Conservation (phyloP, 1,284 basidiomycete species). For the Sphaerobolus stellatus region DNA sequence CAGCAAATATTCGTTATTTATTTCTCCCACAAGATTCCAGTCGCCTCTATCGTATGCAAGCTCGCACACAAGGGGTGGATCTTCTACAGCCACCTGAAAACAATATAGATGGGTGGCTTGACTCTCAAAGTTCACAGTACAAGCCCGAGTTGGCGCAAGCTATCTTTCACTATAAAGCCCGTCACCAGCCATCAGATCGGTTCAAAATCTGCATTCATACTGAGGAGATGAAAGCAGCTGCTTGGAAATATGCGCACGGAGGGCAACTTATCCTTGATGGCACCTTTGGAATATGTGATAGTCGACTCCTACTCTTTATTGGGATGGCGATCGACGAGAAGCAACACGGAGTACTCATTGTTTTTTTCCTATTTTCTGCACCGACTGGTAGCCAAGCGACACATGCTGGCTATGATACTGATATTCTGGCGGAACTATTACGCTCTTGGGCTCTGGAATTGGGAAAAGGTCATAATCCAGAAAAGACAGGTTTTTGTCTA, state of each 20-base stretch:
- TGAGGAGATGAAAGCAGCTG: slow-evolving; percentile 33
- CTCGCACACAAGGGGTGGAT: slow-evolving; percentile 22
- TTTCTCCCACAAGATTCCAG: slow-evolving; percentile 21
- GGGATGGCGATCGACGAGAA: slow-evolving; percentile 33
- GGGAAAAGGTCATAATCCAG: neutral
- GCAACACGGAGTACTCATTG: slow-evolving; percentile 31
- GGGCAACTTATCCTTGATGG: slow-evolving; percentile 37
- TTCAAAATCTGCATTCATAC: slow-evolving; percentile 33
- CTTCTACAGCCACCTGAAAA: slow-evolving; percentile 18
- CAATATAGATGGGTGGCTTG: slow-evolving; percentile 26
- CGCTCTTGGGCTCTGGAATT: slow-evolving; percentile 23
- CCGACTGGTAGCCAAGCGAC: slow-evolving; percentile 30
- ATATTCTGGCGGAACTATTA: slow-evolving; percentile 31
- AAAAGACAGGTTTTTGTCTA: slow-evolving; percentile 26
- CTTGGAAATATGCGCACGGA: slow-evolving; percentile 33
- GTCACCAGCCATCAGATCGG: slow-evolving; percentile 17
- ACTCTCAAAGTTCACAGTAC: slow-evolving; percentile 18
- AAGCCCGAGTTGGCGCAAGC: slow-evolving; percentile 23
- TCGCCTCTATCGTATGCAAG: slow-evolving; percentile 21
- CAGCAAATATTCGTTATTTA: slow-evolving; percentile 13
- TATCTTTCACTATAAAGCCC: slow-evolving; percentile 30
- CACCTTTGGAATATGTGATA: slow-evolving; percentile 37
- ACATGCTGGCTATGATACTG: slow-evolving; percentile 34
- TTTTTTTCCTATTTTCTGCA: slow-evolving; percentile 39
- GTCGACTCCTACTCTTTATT: slow-evolving; percentile 36